Evolutionary conservation across 352 stramenopile genomes (phyloP).

Genomic region (Phytophthora cactorum): DNA sequence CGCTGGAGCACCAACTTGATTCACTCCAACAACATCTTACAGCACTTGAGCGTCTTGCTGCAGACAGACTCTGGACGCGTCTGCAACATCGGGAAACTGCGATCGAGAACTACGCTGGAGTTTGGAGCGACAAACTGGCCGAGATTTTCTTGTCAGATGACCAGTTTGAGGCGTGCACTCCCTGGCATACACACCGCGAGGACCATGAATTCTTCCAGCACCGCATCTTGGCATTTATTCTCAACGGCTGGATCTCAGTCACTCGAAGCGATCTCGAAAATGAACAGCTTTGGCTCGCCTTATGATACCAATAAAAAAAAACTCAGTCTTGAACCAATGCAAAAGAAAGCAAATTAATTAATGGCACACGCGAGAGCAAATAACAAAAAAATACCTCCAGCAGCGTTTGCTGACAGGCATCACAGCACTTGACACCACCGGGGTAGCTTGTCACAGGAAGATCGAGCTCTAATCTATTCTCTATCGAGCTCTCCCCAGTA

Average conservation of each 20-base stretch:
- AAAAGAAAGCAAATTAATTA: constrained; percentile 37
- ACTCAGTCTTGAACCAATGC: constrained; percentile 8
- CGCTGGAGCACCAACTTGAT: constrained; percentile 29
- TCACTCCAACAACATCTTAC: constrained; percentile 39
- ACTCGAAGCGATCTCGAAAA: constrained; percentile 19
- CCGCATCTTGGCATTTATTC: constrained; percentile 29
- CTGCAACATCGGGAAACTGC: constrained; percentile 44
- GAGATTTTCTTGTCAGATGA: constrained; percentile 42
- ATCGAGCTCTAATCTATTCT: constrained; percentile 35
- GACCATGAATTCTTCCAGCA: constrained; percentile 26
- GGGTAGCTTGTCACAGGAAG: constrained; percentile 6
- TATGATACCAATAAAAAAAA: constrained; percentile 18
- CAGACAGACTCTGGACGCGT: constrained; percentile 43
- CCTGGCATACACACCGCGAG: constrained; percentile 16
- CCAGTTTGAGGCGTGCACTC: constrained; percentile 47
- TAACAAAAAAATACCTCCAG: constrained; percentile 28
- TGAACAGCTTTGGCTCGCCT: constrained; percentile 28
- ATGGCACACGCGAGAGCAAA: constrained; percentile 31
- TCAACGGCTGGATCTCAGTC: constrained; percentile 34
- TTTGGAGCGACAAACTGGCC: constrained; percentile 16
- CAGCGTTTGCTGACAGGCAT: constrained; percentile 14
- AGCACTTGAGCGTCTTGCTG: constrained; percentile 39
- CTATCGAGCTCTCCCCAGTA: constrained; percentile 27
- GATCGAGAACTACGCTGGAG: constrained; percentile 10
- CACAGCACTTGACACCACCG: constrained; percentile 3